These are phyloP conservation scores for Firmiana major DNA, from an alignment of 345 rosid species.

Conservation along the genomic window DNA sequence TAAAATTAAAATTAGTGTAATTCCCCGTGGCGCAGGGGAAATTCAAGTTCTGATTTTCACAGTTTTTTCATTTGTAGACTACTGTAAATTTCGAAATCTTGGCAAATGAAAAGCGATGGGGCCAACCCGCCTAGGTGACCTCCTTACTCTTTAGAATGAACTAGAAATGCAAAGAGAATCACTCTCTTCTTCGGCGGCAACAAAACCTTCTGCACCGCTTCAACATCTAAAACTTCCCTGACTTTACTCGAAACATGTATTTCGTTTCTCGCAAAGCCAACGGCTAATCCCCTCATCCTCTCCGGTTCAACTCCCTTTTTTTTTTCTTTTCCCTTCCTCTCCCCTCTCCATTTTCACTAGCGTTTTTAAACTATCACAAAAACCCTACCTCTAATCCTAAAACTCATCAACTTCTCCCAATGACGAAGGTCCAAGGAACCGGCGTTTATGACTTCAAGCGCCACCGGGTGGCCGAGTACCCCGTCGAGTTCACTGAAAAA, in stretches of 20 bases:
- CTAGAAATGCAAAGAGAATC: too few relatives aligned
- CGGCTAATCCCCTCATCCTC: neutral
- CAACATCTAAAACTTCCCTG: neutral
- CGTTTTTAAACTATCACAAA: neutral
- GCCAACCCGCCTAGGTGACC: too few relatives aligned
- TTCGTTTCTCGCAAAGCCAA: neutral
- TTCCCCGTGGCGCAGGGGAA: too few relatives aligned
- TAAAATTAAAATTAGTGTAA: too few relatives aligned
- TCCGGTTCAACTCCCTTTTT: neutral
- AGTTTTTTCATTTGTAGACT: too few relatives aligned
- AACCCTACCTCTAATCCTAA: slow-evolving; percentile 11
- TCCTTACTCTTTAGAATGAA: too few relatives aligned
- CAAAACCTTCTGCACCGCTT: neutral
- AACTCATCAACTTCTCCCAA: slow-evolving; percentile 12
- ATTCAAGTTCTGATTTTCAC: too few relatives aligned
- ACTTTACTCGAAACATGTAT: neutral
- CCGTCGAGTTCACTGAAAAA: slow-evolving; percentile 55
- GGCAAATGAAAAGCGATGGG: too few relatives aligned
- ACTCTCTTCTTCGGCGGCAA: neutral
- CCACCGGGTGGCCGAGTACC: slow-evolving; percentile 97
- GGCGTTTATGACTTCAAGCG: slow-evolving; percentile 98
- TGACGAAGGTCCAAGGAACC: slow-evolving; percentile 92
- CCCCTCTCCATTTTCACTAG: neutral
- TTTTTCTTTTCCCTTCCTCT: neutral
- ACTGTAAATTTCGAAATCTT: too few relatives aligned